phyloP scores from a whole-genome alignment of 1,139 yeast genomes.

The Taiozyma sp. region DNA sequence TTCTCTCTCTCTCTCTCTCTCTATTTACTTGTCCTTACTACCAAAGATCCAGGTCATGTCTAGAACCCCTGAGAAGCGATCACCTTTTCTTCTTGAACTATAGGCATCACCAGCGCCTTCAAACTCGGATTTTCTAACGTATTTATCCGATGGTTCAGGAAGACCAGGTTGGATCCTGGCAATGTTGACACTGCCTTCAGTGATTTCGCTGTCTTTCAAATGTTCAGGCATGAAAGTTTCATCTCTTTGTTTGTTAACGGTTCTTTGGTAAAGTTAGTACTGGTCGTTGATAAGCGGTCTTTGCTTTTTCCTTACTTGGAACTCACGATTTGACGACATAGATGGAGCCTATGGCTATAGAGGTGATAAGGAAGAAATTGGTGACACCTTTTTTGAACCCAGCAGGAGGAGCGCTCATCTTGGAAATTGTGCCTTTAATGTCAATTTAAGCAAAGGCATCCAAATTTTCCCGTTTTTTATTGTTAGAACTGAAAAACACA shows the following conservation, averaged over 20 bases:
- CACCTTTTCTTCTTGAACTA: slow-evolving; percentile 34
- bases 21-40: slow-evolving; percentile 5
- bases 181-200: slow-evolving; percentile 5
- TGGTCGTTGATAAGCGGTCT: no score
- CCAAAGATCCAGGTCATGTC: slow-evolving; percentile 20
- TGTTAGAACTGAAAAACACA: neutral
- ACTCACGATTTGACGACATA: slow-evolving; percentile 22
- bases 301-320: neutral
- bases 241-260: slow-evolving; percentile 21
- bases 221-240: slow-evolving; percentile 19
- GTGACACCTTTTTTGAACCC: slow-evolving; percentile 16
- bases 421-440: no score
- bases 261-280: slow-evolving; percentile 4
- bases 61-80: slow-evolving; percentile 29
- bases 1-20: neutral
- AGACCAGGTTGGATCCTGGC: slow-evolving; percentile 23
- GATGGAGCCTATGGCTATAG: slow-evolving; percentile 23
- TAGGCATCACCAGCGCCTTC: slow-evolving; percentile 66
- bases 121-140: slow-evolving; percentile 50
- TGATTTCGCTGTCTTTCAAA: neutral
- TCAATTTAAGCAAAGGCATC: no score
- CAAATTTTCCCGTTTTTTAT: neutral
- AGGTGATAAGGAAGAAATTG: slow-evolving; percentile 20
- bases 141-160: slow-evolving; percentile 19
- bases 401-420: slow-evolving; percentile 5